These are phyloP conservation scores for Vigna mungo DNA, from an alignment of 306 rosid genomes.

Conservation along the genomic window DNA sequence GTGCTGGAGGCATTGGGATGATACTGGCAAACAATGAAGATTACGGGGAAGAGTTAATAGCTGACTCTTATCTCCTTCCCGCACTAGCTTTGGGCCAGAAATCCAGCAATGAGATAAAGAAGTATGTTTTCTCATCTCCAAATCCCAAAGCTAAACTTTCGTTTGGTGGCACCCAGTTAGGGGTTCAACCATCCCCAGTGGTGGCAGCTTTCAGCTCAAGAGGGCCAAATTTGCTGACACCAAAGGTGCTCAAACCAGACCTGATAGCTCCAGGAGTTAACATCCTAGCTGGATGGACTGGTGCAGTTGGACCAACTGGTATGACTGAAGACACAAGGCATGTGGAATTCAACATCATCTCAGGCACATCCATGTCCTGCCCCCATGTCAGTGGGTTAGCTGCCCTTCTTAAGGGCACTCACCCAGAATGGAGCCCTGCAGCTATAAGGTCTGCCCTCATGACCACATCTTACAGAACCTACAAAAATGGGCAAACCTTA, in stretches of 20 bases:
- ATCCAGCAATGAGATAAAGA: slow-evolving; percentile 60
- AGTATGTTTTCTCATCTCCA: slow-evolving; percentile 55
- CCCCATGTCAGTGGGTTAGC: slow-evolving; percentile 92
- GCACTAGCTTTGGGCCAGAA: slow-evolving; percentile 71
- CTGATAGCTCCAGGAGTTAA: slow-evolving; percentile 95
- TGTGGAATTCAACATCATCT: slow-evolving; percentile 76
- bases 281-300: slow-evolving; percentile 91
- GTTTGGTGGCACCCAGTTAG: slow-evolving; percentile 60
- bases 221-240: slow-evolving; percentile 81
- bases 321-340: slow-evolving; percentile 55
- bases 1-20: slow-evolving; percentile 88
- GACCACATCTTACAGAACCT: slow-evolving; percentile 82
- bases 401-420: slow-evolving; percentile 76
- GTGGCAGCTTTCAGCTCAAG: slow-evolving; percentile 92
- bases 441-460: slow-evolving; percentile 89
- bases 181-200: slow-evolving; percentile 85
- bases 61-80: slow-evolving; percentile 69
- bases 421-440: slow-evolving; percentile 92
- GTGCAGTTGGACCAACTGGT: slow-evolving; percentile 73
- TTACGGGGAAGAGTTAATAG: slow-evolving; percentile 76
- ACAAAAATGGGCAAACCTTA: slow-evolving; percentile 65
- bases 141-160: slow-evolving; percentile 66
- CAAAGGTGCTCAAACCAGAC: slow-evolving; percentile 88
- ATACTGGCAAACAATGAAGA: slow-evolving; percentile 69
- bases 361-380: slow-evolving; percentile 98